Evolutionary conservation across 345 rosid genomes (phyloP).

Genomic region (Eucalyptus decipiens): DNA sequence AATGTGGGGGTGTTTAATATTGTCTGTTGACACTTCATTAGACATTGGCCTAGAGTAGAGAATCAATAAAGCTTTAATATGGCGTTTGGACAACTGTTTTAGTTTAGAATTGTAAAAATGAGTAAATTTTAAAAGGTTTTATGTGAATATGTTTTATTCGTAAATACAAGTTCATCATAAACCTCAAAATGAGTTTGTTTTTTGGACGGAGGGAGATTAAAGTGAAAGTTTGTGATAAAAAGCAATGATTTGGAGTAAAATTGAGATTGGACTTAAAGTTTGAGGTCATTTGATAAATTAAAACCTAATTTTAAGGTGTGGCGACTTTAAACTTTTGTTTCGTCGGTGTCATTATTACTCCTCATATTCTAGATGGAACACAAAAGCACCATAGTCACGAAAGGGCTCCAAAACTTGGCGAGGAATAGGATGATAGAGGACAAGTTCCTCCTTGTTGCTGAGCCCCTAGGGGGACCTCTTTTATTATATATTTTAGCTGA

Average conservation of each 20-base stretch:
- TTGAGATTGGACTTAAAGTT: neutral
- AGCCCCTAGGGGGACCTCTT: neutral
- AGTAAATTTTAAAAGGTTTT: neutral
- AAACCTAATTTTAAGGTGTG: neutral
- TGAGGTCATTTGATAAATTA: too few relatives aligned
- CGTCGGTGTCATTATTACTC: neutral
- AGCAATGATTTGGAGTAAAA: neutral
- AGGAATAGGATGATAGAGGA: neutral
- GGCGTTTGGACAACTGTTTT: neutral
- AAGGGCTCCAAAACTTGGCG: neutral
- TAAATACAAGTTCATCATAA: neutral
- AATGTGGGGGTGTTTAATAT: neutral
- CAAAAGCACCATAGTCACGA: neutral
- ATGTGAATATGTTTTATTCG: neutral
- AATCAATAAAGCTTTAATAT: neutral
- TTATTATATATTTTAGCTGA: neutral
- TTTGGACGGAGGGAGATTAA: neutral
- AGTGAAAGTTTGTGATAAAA: neutral
- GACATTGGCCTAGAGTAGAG: neutral
- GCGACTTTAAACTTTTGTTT: neutral
- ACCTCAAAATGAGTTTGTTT: neutral
- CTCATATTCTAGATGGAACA: neutral
- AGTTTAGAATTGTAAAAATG: neutral
- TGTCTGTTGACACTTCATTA: neutral
- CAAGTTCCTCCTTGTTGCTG: neutral